Conservation (phyloP, 2,329 filamentous ascomycete genomes). For the Penicillium sp. region DNA sequence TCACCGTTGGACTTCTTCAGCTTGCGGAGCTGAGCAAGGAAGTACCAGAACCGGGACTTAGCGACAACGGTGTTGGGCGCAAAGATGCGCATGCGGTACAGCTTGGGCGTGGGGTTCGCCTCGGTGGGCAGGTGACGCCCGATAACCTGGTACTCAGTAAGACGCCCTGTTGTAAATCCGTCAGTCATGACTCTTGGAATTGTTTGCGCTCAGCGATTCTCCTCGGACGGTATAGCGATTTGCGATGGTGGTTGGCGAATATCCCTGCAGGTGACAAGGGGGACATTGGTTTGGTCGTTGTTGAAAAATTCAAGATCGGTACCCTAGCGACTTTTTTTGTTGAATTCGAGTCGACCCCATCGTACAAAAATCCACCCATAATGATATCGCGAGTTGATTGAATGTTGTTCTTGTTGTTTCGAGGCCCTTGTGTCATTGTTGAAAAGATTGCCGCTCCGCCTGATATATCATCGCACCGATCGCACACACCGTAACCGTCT, state of each 20-base stretch:
- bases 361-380: slow-evolving; percentile 5
- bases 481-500: slow-evolving; percentile 32
- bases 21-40: slow-evolving; percentile 98
- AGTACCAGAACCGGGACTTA: slow-evolving; percentile 99
- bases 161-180: slow-evolving; percentile 72
- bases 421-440: neutral
- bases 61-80: slow-evolving; percentile 96
- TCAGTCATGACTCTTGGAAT: slow-evolving; percentile 29
- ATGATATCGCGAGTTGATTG: neutral
- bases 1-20: slow-evolving; percentile 99
- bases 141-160: slow-evolving; percentile 99
- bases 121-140: slow-evolving; percentile 98
- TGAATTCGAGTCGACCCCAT: slow-evolving; percentile 3
- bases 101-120: slow-evolving; percentile 92
- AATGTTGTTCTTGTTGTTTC: neutral
- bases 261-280: slow-evolving; percentile 3
- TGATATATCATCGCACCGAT: slow-evolving; percentile 25
- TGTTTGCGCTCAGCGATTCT: slow-evolving; percentile 4
- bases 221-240: slow-evolving; percentile 12
- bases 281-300: slow-evolving; percentile 6
- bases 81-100: slow-evolving; percentile 99
- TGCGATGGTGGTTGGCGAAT: slow-evolving; percentile 13
- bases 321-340: neutral
- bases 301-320: slow-evolving; percentile 18
- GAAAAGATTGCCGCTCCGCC: neutral